Base-by-base conservation (phyloP, 2,329 filamentous ascomycete species). In the Leptographium wingfieldii region DNA sequence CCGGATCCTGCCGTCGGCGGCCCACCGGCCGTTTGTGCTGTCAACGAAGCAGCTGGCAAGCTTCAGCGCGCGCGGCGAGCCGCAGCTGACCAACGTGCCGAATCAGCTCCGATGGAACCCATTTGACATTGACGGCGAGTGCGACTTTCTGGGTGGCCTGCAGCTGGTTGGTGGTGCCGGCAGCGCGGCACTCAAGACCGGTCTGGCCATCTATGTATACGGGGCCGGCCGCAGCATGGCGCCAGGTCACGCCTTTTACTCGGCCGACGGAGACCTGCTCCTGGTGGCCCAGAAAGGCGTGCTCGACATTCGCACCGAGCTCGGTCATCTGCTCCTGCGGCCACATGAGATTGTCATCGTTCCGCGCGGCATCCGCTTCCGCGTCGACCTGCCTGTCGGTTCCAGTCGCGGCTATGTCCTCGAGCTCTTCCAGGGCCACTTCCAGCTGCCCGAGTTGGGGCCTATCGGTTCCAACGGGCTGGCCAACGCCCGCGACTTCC, bases 91-190 rank as follows among this genome's bases (percentile, higher is more conserved):
- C 66, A 84, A 88, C 65, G 86, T 90, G 56, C 89, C 88, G 5
- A 91, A 92, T 68, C 87, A 92, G 71, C 76, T 92, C 33, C 81
- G 87, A 65, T 92, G 88, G 89, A 84, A 87, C 65, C 85, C 76
- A 2, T 90, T 90, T 69, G 85, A 90, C 67, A 69, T 87, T 38
- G 84, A 89, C 64, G 77, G 69, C 33, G 64, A 72, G 11, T 70
- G 74, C 7, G 76, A 81, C 63, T 84, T 82, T 56, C 74, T 82
- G 54, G 73, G 73, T 5, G 77, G 78, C 1, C 72, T 92, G 64
- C 83, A 87, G 62, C 77, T 91, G 19, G 77, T 95, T 14, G 88
- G 87, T 2, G 89, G 88, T 3, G 83, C 89, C 0, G 90, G 90
- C 16, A 87, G 92, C 66, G 85, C 88, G 0, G 86, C 86, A 0